These are phyloP conservation scores for Psophocarpus tetragonolobus DNA, from an alignment of 306 rosid genomes.

Conservation along the genomic window DNA sequence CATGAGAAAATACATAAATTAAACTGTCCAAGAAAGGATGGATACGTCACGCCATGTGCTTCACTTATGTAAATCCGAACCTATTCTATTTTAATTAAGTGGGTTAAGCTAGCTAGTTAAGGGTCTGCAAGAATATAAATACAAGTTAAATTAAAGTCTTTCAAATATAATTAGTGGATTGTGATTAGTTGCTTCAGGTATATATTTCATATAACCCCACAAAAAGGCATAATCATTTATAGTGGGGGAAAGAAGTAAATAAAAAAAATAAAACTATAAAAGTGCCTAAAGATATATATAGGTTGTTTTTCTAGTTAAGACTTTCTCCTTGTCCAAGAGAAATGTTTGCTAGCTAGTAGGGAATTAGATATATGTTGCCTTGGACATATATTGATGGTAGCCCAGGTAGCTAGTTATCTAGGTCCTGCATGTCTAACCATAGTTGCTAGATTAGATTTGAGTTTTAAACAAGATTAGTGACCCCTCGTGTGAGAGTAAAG, in stretches of 20 bases:
- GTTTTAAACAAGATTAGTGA: slow-evolving; percentile 39
- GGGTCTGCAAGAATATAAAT: slow-evolving; percentile 23
- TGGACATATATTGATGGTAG: slow-evolving; percentile 20
- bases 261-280: neutral
- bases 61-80: slow-evolving; percentile 40
- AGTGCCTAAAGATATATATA: slow-evolving; percentile 31
- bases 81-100: slow-evolving; percentile 33
- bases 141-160: slow-evolving; percentile 36
- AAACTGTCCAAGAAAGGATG: slow-evolving; percentile 49
- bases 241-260: neutral
- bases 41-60: slow-evolving; percentile 71
- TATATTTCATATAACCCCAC: slow-evolving; percentile 23
- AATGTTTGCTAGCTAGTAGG: slow-evolving; percentile 32
- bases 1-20: slow-evolving; percentile 34
- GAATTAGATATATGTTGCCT: slow-evolving; percentile 33
- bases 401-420: slow-evolving; percentile 2
- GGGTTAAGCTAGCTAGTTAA: slow-evolving; percentile 43
- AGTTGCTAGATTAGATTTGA: slow-evolving; percentile 26
- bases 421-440: neutral
- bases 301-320: slow-evolving; percentile 3
- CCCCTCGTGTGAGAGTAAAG: slow-evolving; percentile 59
- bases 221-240: slow-evolving; percentile 37
- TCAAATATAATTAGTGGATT: slow-evolving; percentile 29
- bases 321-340: slow-evolving; percentile 24
- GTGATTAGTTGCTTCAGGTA: slow-evolving; percentile 40